Evolutionary conservation across 768 basidiomycete species (phyloP).

Genomic region (Hypholoma sublateritium): DNA sequence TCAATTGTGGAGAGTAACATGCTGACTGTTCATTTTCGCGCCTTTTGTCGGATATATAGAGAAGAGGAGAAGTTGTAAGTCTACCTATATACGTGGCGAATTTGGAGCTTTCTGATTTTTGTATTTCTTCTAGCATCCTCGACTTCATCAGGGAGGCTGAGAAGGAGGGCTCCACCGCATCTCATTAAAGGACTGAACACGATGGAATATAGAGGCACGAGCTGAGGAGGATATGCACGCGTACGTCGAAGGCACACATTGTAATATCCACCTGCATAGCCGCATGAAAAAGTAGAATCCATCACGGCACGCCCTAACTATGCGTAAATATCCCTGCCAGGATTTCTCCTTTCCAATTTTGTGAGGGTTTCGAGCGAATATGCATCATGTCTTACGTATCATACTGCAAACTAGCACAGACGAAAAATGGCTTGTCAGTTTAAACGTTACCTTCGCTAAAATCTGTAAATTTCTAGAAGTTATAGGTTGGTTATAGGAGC

Average conservation of each 20-base stretch:
- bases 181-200: conserved; percentile 12
- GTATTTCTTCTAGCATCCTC: conserved; percentile 52
- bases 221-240: not conserved
- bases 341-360: too few species aligned
- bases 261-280: not conserved
- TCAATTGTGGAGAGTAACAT: not conserved
- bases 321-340: too few species aligned
- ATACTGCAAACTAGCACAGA: too few species aligned
- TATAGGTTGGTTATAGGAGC: too few species aligned
- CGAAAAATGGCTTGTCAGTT: too few species aligned
- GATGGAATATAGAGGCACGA: not conserved
- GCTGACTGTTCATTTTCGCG: conserved; percentile 10
- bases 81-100: conserved; percentile 9
- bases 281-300: not conserved
- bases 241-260: not conserved
- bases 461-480: too few species aligned
- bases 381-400: too few species aligned
- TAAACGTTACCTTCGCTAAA: too few species aligned
- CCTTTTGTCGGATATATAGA: conserved; percentile 34
- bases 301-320: not conserved
- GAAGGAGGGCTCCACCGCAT: conserved; percentile 50
- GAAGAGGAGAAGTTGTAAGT: conserved; percentile 87
- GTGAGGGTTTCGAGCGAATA: too few species aligned
- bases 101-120: conserved; percentile 4
- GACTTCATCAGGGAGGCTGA: conserved; percentile 83